Evolutionary conservation across 192 early-diverging fungal genomes (phyloP).

Genomic region (Rhizophagus sp.): DNA sequence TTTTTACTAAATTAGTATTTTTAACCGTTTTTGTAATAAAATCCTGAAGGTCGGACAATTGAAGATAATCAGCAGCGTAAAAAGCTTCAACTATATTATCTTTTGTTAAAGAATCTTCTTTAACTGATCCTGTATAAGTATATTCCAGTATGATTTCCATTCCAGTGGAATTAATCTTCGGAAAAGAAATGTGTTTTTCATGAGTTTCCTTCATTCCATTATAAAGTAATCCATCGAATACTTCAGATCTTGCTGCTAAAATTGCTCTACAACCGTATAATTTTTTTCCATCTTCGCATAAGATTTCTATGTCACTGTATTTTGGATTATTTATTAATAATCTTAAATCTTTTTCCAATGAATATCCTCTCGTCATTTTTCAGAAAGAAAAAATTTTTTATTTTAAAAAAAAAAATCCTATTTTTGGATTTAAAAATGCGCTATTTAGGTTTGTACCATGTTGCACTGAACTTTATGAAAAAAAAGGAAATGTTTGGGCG

Average conservation of each 20-base stretch:
- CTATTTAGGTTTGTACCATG: too few species aligned
- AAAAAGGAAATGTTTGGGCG: too few species aligned
- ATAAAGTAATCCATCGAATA: background rate
- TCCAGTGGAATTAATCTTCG: background rate
- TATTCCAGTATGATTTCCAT: slow-evolving; percentile 1
- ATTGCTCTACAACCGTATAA: background rate
- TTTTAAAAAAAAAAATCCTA: too few species aligned
- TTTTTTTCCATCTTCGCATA: background rate
- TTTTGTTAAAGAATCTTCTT: background rate
- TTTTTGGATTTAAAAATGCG: too few species aligned
- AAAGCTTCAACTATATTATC: background rate
- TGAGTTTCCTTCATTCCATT: too few species aligned
- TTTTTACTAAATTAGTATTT: too few species aligned
- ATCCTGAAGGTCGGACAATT: background rate
- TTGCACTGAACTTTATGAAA: too few species aligned
- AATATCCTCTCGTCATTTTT: too few species aligned
- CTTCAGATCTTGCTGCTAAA: slow-evolving; percentile 10
- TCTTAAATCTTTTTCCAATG: background rate
- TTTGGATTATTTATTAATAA: background rate
- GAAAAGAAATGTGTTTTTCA: background rate
- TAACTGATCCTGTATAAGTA: background rate
- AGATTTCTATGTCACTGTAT: background rate
- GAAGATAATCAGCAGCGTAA: slow-evolving; percentile 12
- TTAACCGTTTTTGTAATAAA: too few species aligned
- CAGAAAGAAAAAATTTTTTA: too few species aligned